Percentiles rank a stretch among this genome's conserved stretches.
Evolutionary conservation across 139 green algal species (phyloP).

Genomic region (Micractinium sp.): DNA sequence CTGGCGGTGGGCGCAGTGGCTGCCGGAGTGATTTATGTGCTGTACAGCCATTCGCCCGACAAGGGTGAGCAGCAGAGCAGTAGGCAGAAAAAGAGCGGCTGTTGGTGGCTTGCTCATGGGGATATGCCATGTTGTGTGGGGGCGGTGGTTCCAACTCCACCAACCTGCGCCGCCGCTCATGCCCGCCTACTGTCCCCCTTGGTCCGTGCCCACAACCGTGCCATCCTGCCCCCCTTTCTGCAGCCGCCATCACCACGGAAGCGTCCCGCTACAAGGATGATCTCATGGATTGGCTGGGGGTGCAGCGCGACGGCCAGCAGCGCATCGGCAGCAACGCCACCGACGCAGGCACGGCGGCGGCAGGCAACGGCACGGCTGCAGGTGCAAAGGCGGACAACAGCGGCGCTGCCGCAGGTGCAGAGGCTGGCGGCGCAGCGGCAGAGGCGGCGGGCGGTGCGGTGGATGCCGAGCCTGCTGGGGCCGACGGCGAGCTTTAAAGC

Average conservation of each 20-base stretch:
- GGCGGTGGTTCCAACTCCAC: background rate
- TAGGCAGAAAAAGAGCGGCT: too few relatives aligned
- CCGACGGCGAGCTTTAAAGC: too few relatives aligned
- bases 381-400: background rate
- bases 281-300: constrained; percentile 39
- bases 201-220: background rate
- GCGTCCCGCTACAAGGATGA: constrained; percentile 42
- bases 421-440: background rate
- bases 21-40: constrained; percentile 39
- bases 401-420: background rate
- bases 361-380: background rate
- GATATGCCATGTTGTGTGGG: background rate
- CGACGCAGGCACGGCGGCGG: background rate
- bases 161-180: background rate
- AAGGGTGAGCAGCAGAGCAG: background rate
- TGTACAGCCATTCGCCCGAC: constrained; percentile 55
- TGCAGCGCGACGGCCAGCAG: constrained; percentile 26
- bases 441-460: background rate
- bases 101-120: too few relatives aligned
- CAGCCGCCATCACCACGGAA: constrained; percentile 33
- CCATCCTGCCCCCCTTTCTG: background rate
- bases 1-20: background rate
- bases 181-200: background rate
- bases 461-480: background rate
- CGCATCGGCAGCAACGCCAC: constrained; percentile 21